Evolutionary conservation across 257 asterid genomes (phyloP), one percentile per base, ranked within the genome.

Genomic region (Salvia rosmarinus): DNA sequence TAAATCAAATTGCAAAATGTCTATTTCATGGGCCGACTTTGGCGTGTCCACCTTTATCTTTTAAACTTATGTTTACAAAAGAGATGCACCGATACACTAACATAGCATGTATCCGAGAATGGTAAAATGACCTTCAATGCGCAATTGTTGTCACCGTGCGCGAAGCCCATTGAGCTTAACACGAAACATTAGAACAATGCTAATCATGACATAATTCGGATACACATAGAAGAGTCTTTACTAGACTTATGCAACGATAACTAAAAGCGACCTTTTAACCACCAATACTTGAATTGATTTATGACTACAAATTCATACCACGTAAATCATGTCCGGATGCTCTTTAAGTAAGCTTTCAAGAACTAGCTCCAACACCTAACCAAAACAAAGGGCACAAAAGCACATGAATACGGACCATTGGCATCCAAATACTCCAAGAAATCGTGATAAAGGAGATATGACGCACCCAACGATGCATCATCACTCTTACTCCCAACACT

Each of bases 81-180:
- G n/a, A n/a, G n/a, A n/a, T n/a, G n/a, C n/a, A n/a, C n/a, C n/a
- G n/a, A n/a, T n/a, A n/a, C n/a, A n/a, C n/a, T n/a, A n/a, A n/a
- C n/a, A n/a, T n/a, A n/a, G n/a, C n/a, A n/a, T n/a, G n/a, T n/a
- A n/a, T n/a, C n/a, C n/a, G n/a, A n/a, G n/a, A n/a, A n/a, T n/a
- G n/a, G n/a, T n/a, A n/a, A n/a, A n/a, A n/a, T n/a, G n/a, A n/a
- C n/a, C n/a, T n/a, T n/a, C n/a, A n/a, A n/a, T n/a, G n/a, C n/a
- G n/a, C n/a, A n/a, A n/a, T n/a, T n/a, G n/a, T n/a, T n/a, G n/a
- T 94, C 97, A 20, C 88, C 78, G 75, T 91, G 98, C 77, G 91
- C n/a, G 81, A 70, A 94, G 86, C 61, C 98, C 98, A 64, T 84
- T 88, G 68, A 94, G 92, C 82, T 85, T 94, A 77, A 94, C 81